A percentile compares a stretch with the other conserved stretches of the same genome.
phyloP scores from a whole-genome alignment of 164 flowering plant genomes.

The Warburgia ugandensis region DNA sequence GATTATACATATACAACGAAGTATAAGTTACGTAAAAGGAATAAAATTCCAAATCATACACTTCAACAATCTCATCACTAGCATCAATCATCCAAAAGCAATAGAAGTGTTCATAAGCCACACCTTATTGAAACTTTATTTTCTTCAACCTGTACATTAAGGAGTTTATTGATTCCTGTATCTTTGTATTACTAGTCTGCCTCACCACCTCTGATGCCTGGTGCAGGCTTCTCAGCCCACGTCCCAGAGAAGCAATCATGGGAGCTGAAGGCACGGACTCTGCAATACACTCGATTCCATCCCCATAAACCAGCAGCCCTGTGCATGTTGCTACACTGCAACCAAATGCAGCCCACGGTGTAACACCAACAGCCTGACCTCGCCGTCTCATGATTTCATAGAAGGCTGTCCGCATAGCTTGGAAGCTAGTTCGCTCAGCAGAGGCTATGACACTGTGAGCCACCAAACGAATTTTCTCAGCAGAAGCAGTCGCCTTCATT shows the following conservation, averaged over 20 bases:
- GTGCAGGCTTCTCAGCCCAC: slow-evolving; percentile 66
- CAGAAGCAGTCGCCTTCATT: slow-evolving; percentile 62
- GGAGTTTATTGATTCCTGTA: slow-evolving; percentile 63
- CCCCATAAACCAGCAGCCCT: slow-evolving; percentile 65
- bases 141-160: slow-evolving; percentile 50
- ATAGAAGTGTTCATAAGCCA: too few relatives aligned
- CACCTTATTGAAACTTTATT: slow-evolving; percentile 26
- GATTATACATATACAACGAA: too few relatives aligned
- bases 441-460: slow-evolving; percentile 71
- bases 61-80: too few relatives aligned
- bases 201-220: slow-evolving; percentile 49
- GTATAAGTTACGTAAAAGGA: too few relatives aligned
- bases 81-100: too few relatives aligned
- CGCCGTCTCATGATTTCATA: slow-evolving; percentile 87
- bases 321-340: slow-evolving; percentile 74
- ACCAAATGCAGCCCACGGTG: slow-evolving; percentile 84
- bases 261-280: slow-evolving; percentile 76
- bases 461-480: slow-evolving; percentile 66
- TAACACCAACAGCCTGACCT: slow-evolving; percentile 39
- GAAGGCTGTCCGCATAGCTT: slow-evolving; percentile 80
- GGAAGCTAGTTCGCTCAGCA: slow-evolving; percentile 71
- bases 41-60: too few relatives aligned
- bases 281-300: slow-evolving; percentile 86
- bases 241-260: slow-evolving; percentile 78
- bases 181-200: slow-evolving; percentile 32